Percentiles rank a stretch among this genome's conserved stretches.
phyloP scores from a whole-genome alignment of 2,329 filamentous ascomycete species.

The Pezicula carpinea region DNA sequence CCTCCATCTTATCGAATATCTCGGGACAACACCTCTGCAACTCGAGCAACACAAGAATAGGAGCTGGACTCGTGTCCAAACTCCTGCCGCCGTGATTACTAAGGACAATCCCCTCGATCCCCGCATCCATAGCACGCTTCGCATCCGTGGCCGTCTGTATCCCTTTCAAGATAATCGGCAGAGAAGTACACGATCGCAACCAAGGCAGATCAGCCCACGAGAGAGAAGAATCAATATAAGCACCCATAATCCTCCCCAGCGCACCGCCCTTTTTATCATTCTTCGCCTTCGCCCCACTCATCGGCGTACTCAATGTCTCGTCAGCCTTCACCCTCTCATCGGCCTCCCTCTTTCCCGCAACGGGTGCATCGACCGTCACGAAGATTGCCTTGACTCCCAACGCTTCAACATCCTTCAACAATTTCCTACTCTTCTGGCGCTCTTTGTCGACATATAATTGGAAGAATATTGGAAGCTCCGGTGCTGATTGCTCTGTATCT shows the following conservation, averaged over 20 bases:
- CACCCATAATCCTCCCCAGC: conserved; percentile 49
- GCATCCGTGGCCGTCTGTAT: conserved; percentile 66
- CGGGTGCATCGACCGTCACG: conserved; percentile 54
- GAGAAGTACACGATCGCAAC: conserved; percentile 52
- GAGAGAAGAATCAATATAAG: conserved; percentile 52
- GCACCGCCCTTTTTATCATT: conserved; percentile 52
- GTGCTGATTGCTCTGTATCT: conserved; percentile 15
- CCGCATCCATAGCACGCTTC: conserved; percentile 50
- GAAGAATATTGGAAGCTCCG: conserved; percentile 39
- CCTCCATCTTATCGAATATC: conserved; percentile 55
- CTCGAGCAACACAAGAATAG: conserved; percentile 57
- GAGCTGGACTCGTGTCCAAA: conserved; percentile 45
- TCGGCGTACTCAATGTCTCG: conserved; percentile 40
- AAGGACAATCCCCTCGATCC: conserved; percentile 63
- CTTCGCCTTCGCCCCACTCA: conserved; percentile 43
- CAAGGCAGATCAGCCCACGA: conserved; percentile 63
- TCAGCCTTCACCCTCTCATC: conserved; percentile 43
- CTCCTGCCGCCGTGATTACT: conserved; percentile 66
- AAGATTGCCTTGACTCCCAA: conserved; percentile 49
- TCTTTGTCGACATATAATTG: conserved; percentile 60
- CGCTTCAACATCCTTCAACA: conserved; percentile 41
- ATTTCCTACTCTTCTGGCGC: conserved; percentile 42
- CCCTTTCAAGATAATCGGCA: conserved; percentile 62
- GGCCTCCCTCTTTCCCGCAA: conserved; percentile 49
- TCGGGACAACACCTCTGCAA: conserved; percentile 56